Percentiles rank a stretch among this genome's conserved stretches.
phyloP scores from a whole-genome alignment of 148 eudicot genomes.

The Vaccinium vitisidaea region DNA sequence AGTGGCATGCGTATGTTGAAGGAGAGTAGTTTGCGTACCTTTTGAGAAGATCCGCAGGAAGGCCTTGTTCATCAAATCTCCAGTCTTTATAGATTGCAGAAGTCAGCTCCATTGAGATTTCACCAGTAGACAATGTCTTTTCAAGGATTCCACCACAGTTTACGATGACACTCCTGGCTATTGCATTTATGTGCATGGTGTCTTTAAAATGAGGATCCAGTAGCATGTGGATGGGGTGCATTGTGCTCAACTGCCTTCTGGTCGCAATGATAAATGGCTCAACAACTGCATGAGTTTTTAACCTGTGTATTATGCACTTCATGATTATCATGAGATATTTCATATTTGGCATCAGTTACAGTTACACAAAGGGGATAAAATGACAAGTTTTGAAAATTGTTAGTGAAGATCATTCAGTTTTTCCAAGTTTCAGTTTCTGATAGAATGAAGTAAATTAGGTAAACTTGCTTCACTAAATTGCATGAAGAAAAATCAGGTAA shows the following conservation, averaged over 20 bases:
- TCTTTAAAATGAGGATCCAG: slow-evolving; percentile 35
- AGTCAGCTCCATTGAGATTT: slow-evolving; percentile 31
- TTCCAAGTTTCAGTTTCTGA: background rate
- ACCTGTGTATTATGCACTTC: slow-evolving; percentile 16
- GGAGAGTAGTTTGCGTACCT: slow-evolving; percentile 9
- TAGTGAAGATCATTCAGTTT: background rate
- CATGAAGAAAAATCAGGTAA: background rate
- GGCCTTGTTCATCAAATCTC: slow-evolving; percentile 37
- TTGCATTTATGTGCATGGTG: slow-evolving; percentile 35
- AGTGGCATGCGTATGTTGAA: background rate
- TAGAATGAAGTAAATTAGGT: background rate
- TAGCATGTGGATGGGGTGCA: slow-evolving; percentile 35
- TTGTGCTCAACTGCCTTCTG: slow-evolving; percentile 29
- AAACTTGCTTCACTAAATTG: background rate
- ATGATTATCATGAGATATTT: background rate
- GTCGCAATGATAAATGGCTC: slow-evolving; percentile 43
- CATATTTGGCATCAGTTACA: background rate
- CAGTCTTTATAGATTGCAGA: slow-evolving; percentile 31
- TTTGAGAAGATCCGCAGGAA: slow-evolving; percentile 29
- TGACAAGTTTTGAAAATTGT: background rate
- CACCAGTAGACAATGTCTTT: slow-evolving; percentile 22
- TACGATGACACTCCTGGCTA: slow-evolving; percentile 28
- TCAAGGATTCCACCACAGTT: slow-evolving; percentile 35
- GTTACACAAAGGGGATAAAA: background rate
- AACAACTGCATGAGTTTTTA: slow-evolving; percentile 33